Conservation (phyloP, 2,329 filamentous ascomycete species). For the Trichoderma sp. region DNA sequence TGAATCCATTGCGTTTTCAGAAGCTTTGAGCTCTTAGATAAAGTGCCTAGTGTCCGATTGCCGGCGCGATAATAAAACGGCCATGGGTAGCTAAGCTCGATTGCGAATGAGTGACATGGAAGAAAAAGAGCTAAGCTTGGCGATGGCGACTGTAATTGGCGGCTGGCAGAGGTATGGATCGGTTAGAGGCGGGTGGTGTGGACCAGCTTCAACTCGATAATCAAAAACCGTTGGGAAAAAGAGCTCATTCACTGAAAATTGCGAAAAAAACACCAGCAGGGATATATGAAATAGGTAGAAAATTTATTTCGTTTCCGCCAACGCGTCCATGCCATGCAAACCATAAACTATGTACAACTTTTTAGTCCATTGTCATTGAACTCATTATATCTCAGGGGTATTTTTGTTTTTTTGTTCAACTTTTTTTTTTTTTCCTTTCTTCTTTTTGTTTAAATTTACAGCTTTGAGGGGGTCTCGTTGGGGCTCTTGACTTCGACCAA, state of each 20-base stretch:
- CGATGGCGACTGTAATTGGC: slow-evolving; percentile 10
- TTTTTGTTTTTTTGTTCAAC: neutral
- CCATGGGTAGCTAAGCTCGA: slow-evolving; percentile 10
- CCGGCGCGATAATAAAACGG: neutral
- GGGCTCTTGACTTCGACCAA: slow-evolving; percentile 56
- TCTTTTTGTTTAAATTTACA: slow-evolving; percentile 29
- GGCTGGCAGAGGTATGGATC: neutral
- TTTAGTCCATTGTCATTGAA: neutral
- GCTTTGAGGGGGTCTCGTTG: slow-evolving; percentile 31
- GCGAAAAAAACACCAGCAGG: neutral
- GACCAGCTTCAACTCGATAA: slow-evolving; percentile 1
- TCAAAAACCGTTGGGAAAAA: neutral
- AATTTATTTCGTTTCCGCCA: slow-evolving; percentile 12
- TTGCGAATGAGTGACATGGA: neutral
- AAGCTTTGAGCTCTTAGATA: neutral
- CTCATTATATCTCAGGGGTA: slow-evolving; percentile 10
- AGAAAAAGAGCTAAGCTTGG: slow-evolving; percentile 11
- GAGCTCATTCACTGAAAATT: neutral
- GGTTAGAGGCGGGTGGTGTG: slow-evolving; percentile 13
- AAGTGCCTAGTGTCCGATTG: slow-evolving; percentile 13
- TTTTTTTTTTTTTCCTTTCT: neutral
- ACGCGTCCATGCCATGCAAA: slow-evolving; percentile 13
- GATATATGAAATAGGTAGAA: neutral
- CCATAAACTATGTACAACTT: slow-evolving; percentile 18
- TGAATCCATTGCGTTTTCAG: neutral